Conservation (phyloP, 2,329 filamentous ascomycete genomes). For the Claviceps pazoutovae region DNA sequence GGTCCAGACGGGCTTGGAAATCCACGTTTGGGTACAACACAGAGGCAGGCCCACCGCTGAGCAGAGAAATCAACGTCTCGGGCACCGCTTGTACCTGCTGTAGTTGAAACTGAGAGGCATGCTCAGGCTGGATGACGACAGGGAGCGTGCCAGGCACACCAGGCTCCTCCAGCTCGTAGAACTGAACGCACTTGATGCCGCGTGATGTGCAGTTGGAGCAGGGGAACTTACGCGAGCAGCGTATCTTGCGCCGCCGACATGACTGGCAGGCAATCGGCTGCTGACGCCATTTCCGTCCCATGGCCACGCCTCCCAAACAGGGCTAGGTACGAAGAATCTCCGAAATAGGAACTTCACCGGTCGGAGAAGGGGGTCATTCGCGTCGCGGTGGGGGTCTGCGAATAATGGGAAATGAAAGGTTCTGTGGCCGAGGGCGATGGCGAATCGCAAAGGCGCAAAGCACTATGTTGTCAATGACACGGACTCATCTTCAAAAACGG, state of each 20-base stretch:
- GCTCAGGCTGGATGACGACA: background rate
- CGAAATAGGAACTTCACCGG: too few relatives aligned
- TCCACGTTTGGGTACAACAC: background rate
- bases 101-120: background rate
- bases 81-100: background rate
- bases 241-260: slow-evolving; percentile 18
- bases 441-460: too few relatives aligned
- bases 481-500: too few relatives aligned
- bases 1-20: slow-evolving; percentile 1
- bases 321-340: too few relatives aligned
- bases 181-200: slow-evolving; percentile 13
- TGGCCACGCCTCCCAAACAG: background rate
- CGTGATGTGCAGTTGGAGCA: slow-evolving; percentile 20
- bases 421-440: too few relatives aligned
- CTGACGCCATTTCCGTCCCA: slow-evolving; percentile 17
- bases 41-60: background rate
- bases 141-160: background rate
- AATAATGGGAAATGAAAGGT: too few relatives aligned
- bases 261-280: slow-evolving; percentile 20
- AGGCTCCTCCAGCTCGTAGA: slow-evolving; percentile 1
- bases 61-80: background rate
- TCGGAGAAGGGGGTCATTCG: too few relatives aligned
- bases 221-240: slow-evolving; percentile 19
- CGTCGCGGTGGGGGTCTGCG: too few relatives aligned
- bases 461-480: too few relatives aligned